Percentiles rank a stretch among this genome's conserved stretches.
Evolutionary conservation across 1,284 basidiomycete genomes (phyloP).

Genomic region (Hortiboletus rubellus): DNA sequence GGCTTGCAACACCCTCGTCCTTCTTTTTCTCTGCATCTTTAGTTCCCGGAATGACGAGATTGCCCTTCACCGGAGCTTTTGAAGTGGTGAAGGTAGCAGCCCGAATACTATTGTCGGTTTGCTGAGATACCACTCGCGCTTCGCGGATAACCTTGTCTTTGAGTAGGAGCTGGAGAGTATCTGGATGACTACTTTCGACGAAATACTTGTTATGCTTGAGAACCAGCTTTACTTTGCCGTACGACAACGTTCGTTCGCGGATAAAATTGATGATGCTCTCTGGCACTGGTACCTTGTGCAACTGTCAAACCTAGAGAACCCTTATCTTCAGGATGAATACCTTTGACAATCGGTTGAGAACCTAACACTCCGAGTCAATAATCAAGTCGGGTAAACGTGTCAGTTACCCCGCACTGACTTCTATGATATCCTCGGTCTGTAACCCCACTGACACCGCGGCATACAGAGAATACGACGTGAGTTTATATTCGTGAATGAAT

Average conservation of each 20-base stretch:
- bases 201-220: conserved; percentile 96
- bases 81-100: conserved; percentile 81
- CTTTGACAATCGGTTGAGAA: conserved; percentile 86
- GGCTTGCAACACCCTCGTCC: conserved; percentile 47
- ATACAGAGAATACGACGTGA: conserved; percentile 97
- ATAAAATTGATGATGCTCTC: conserved; percentile 82
- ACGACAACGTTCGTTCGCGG: conserved; percentile 87
- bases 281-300: conserved; percentile 80
- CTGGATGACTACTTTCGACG: conserved; percentile 91
- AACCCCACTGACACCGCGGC: conserved; percentile 98
- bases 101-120: conserved; percentile 68
- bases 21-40: conserved; percentile 68
- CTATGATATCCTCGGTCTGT: conserved; percentile 98
- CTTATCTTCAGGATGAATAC: conserved; percentile 37
- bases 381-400: conserved; percentile 15
- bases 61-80: conserved; percentile 79
- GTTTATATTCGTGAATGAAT: conserved; percentile 99
- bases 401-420: conserved; percentile 58
- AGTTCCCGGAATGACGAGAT: conserved; percentile 84
- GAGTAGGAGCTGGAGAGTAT: conserved; percentile 83
- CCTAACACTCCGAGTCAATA: conserved; percentile 43
- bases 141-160: conserved; percentile 84
- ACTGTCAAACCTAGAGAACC: conserved; percentile 5
- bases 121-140: conserved; percentile 68
- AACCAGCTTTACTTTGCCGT: conserved; percentile 96